Conservation (phyloP, 169 alveolate genomes). For the Babesia ovata region DNA sequence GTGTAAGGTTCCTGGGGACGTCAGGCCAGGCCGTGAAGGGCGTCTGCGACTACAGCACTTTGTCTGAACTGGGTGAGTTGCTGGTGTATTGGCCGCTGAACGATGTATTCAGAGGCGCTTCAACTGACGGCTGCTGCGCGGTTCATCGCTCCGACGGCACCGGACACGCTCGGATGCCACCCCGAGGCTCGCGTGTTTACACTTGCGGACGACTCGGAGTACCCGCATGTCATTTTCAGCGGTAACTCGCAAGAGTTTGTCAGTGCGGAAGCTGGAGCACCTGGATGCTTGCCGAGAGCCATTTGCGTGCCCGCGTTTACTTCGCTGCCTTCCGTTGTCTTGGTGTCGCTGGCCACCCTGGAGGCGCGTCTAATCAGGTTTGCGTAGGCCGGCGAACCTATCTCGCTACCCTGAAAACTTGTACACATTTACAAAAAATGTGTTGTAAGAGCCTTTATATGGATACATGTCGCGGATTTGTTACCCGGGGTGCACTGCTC, state of each 20-base stretch:
- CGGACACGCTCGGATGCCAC: conserved; percentile 67
- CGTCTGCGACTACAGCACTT: conserved; percentile 48
- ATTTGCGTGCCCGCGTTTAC: conserved; percentile 64
- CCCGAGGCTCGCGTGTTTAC: conserved; percentile 56
- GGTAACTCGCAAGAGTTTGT: conserved; percentile 58
- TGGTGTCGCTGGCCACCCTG: conserved; percentile 58
- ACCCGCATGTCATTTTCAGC: conserved; percentile 65
- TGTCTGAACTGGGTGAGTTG: conserved; percentile 61
- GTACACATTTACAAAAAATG: not conserved
- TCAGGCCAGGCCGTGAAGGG: conserved; percentile 66
- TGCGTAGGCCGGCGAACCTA: conserved; percentile 6
- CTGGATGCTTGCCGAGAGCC: conserved; percentile 18
- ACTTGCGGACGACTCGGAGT: conserved; percentile 54
- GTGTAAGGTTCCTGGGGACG: conserved; percentile 64
- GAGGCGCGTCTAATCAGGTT: conserved; percentile 34
- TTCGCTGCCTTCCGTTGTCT: conserved; percentile 55
- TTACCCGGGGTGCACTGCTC: conserved; percentile 24
- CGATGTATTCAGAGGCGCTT: conserved; percentile 39
- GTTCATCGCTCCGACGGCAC: conserved; percentile 69
- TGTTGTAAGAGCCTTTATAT: not conserved
- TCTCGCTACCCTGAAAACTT: not conserved
- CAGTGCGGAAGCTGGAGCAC: conserved; percentile 7
- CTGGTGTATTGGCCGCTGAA: not conserved
- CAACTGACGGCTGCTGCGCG: conserved; percentile 46
- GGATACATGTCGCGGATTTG: not conserved